phyloP scores from a whole-genome alignment of 2,329 filamentous ascomycete species.

The Aspergillus sp. region DNA sequence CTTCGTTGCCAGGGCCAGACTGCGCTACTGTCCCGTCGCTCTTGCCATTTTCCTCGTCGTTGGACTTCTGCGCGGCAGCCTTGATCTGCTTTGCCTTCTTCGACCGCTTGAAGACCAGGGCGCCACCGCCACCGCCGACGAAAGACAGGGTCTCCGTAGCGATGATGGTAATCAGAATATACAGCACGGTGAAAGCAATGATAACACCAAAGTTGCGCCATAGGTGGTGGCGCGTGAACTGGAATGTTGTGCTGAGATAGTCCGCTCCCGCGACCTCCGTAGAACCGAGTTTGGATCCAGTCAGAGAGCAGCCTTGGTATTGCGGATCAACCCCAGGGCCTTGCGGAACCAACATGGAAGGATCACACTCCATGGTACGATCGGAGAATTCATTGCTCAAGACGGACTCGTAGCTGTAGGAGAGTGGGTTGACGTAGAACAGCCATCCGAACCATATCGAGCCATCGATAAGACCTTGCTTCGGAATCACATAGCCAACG shows the following conservation, averaged over 20 bases:
- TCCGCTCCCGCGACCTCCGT: slow-evolving; percentile 52
- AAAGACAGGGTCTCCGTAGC: slow-evolving; percentile 70
- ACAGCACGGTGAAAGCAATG: slow-evolving; percentile 34
- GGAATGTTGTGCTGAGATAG: slow-evolving; percentile 69
- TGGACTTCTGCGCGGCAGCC: slow-evolving; percentile 41
- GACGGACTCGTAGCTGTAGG: slow-evolving; percentile 67
- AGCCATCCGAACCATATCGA: slow-evolving; percentile 69
- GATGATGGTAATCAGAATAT: slow-evolving; percentile 37
- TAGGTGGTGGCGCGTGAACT: slow-evolving; percentile 65
- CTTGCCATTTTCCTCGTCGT: slow-evolving; percentile 60
- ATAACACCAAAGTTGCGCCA: slow-evolving; percentile 61
- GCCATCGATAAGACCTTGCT: slow-evolving; percentile 56
- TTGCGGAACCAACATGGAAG: slow-evolving; percentile 60
- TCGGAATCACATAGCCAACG: slow-evolving; percentile 68
- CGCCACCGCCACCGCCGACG: slow-evolving; percentile 59
- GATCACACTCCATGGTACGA: slow-evolving; percentile 58
- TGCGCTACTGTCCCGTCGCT: slow-evolving; percentile 25
- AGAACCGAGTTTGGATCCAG: slow-evolving; percentile 56
- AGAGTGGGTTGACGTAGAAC: slow-evolving; percentile 54
- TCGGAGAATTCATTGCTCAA: slow-evolving; percentile 65
- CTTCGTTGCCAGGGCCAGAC: slow-evolving; percentile 28
- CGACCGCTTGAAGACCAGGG: slow-evolving; percentile 70
- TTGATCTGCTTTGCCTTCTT: slow-evolving; percentile 58
- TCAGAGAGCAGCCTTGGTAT: slow-evolving; percentile 63
- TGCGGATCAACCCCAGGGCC: slow-evolving; percentile 55